Evolutionary conservation across 2,329 filamentous ascomycete genomes (phyloP).

Genomic region (Trichoderma gracile): DNA sequence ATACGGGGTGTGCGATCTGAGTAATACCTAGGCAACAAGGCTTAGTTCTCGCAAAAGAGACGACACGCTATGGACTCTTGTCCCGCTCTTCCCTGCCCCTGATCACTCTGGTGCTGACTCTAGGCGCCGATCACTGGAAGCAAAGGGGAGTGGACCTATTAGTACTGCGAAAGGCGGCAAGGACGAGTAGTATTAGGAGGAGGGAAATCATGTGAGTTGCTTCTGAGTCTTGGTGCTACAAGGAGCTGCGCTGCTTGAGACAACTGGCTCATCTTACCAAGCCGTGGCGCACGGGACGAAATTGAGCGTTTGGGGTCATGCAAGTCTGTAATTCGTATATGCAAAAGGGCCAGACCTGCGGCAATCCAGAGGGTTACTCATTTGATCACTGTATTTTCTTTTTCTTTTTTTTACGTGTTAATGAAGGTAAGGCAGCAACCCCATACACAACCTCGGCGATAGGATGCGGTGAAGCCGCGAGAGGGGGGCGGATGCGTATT

Average conservation of each 20-base stretch:
- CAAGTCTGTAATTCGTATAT: background rate
- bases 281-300: background rate
- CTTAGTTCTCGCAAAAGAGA: background rate
- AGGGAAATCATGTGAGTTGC: background rate
- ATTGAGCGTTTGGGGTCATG: background rate
- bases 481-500: slow-evolving; percentile 9
- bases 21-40: background rate
- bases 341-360: background rate
- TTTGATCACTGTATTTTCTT: background rate
- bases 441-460: background rate
- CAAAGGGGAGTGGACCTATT: background rate
- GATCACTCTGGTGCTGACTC: background rate
- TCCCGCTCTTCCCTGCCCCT: background rate
- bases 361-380: background rate
- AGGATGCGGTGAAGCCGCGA: background rate
- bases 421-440: background rate
- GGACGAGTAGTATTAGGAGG: too few species aligned
- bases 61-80: background rate
- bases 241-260: background rate
- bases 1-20: slow-evolving; percentile 1
- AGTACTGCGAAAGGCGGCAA: background rate
- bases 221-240: background rate
- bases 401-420: background rate
- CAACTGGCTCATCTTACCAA: background rate
- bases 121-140: background rate